A percentile compares a stretch with the other conserved stretches of the same genome.
phyloP scores from a whole-genome alignment of 257 asterid species.

The Nicotiana attenuata region DNA sequence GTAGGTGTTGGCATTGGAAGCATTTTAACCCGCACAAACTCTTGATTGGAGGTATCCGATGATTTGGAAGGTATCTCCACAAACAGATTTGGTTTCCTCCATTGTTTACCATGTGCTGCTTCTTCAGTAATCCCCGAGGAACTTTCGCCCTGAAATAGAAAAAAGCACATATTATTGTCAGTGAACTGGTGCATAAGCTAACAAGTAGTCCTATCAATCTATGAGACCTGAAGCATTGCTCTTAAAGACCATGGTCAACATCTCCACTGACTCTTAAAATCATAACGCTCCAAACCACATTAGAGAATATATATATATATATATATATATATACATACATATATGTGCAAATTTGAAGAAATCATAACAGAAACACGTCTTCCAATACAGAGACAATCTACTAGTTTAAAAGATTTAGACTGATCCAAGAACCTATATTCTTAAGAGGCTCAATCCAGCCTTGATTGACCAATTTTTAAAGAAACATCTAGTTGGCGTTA shows the following conservation, averaged over 20 bases:
- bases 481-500: background rate
- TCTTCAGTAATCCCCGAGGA: slow-evolving; percentile 31
- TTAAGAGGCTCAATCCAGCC: background rate
- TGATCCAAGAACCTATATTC: background rate
- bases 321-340: no score
- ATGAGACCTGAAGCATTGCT: background rate
- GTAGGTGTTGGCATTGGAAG: slow-evolving; percentile 64
- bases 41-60: slow-evolving; percentile 45
- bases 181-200: background rate
- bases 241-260: background rate
- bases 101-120: slow-evolving; percentile 36
- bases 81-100: slow-evolving; percentile 58
- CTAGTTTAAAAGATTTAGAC: background rate
- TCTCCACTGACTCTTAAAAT: background rate
- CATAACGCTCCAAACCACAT: background rate
- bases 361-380: background rate
- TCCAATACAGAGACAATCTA: background rate
- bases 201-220: background rate
- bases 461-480: background rate
- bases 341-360: background rate
- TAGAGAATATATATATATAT: background rate
- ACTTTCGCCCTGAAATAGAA: slow-evolving; percentile 28
- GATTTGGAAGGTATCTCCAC: slow-evolving; percentile 63
- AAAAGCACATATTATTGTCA: background rate
- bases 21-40: slow-evolving; percentile 47